phyloP scores from a whole-genome alignment of 106 monocot species.

The Narthecium ossifragum region DNA sequence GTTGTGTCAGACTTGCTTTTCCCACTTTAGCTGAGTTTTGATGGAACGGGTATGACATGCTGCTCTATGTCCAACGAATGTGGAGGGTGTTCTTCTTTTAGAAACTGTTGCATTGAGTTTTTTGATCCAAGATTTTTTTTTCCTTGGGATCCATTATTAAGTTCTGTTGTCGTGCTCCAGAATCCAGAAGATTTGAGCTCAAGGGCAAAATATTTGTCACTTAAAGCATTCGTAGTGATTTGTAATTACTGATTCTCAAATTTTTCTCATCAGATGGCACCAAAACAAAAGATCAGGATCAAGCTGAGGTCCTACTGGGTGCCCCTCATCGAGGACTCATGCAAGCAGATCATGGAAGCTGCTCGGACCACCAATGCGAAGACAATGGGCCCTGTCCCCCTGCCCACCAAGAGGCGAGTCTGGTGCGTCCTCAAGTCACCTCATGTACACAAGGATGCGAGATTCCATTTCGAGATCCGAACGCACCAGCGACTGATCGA shows the following conservation, averaged over 20 bases:
- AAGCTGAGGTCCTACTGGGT: constrained; percentile 97
- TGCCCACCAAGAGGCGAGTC: constrained; percentile 80
- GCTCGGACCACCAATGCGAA: constrained; percentile 88
- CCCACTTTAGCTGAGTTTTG: too few species aligned
- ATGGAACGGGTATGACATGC: too few species aligned
- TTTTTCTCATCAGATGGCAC: constrained; percentile 35
- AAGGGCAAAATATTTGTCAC: too few species aligned
- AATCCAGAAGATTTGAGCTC: too few species aligned
- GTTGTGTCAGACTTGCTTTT: too few species aligned
- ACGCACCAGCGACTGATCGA: constrained; percentile 83
- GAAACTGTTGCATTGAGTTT: too few species aligned
- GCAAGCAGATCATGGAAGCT: constrained; percentile 94
- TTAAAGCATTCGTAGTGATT: background rate
- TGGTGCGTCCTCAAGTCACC: constrained; percentile 96
- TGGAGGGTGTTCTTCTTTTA: too few species aligned
- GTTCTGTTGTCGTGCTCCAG: too few species aligned
- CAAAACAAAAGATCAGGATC: constrained; percentile 88
- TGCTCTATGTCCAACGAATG: too few species aligned
- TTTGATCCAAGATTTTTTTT: too few species aligned
- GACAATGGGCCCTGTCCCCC: constrained; percentile 86
- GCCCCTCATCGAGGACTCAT: constrained; percentile 82
- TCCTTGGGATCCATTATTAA: too few species aligned
- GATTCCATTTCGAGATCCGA: constrained; percentile 93
- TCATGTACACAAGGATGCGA: constrained; percentile 94
- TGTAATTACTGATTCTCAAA: background rate